These are phyloP conservation scores for Solanum commersonii DNA, from an alignment of 257 asterid species.

Conservation along the genomic window DNA sequence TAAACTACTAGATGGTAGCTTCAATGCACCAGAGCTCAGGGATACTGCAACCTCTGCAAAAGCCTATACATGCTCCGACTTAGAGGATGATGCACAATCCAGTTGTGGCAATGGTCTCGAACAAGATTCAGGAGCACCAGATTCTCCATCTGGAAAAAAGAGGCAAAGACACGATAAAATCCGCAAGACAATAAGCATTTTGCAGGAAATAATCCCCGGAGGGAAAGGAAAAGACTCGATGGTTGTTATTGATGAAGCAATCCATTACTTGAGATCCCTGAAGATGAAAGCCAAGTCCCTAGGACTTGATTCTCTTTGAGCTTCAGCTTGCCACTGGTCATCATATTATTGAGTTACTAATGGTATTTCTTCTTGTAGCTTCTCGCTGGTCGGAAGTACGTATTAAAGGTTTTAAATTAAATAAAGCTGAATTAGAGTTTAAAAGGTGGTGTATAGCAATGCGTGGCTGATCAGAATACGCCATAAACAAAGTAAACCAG, in stretches of 20 bases:
- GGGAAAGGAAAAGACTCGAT: constrained; percentile 47
- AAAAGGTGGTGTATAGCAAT: neutral
- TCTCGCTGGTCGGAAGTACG: neutral
- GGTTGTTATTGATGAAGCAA: constrained; percentile 68
- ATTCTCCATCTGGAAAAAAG: constrained; percentile 27
- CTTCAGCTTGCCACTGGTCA: neutral
- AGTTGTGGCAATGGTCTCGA: constrained; percentile 26
- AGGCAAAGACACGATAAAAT: constrained; percentile 51
- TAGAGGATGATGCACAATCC: constrained; percentile 67
- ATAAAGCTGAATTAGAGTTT: neutral
- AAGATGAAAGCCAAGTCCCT: constrained; percentile 58
- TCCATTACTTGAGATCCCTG: constrained; percentile 56
- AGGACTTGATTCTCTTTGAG: constrained; percentile 45
- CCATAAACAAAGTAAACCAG: neutral
- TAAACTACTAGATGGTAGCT: constrained; percentile 31
- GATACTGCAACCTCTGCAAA: constrained; percentile 16
- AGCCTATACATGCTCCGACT: constrained; percentile 13
- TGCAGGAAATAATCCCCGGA: constrained; percentile 54
- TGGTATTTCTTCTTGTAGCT: neutral
- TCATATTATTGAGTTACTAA: neutral
- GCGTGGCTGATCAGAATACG: neutral
- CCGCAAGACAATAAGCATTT: constrained; percentile 38
- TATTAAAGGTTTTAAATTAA: neutral
- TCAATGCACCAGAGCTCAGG: constrained; percentile 4
- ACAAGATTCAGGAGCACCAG: constrained; percentile 7